A percentile compares a stretch with the other conserved stretches of the same genome.
These are phyloP conservation scores for Pseudonectria buxi DNA, from an alignment of 2,329 filamentous ascomycete species.

Conservation along the genomic window DNA sequence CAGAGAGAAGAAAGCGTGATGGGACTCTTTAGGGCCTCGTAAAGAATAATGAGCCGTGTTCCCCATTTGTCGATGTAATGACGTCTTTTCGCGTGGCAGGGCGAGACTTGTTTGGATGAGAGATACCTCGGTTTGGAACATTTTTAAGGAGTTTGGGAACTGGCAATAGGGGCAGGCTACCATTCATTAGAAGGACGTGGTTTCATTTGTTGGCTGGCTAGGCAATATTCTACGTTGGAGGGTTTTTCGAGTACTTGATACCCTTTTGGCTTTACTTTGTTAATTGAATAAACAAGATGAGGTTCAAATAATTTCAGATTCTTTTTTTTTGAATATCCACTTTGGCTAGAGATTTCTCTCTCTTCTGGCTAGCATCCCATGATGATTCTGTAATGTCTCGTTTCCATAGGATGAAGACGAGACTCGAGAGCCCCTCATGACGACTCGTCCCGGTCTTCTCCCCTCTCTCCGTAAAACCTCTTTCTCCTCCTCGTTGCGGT, in stretches of 20 bases:
- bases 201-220: slow-evolving; percentile 3
- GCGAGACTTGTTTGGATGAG: too few relatives aligned
- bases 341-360: too few relatives aligned
- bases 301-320: slow-evolving; percentile 13
- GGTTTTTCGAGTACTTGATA: slow-evolving; percentile 30
- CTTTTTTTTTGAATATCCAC: too few relatives aligned
- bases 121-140: too few relatives aligned
- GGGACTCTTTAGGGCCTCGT: too few relatives aligned
- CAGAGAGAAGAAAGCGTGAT: too few relatives aligned
- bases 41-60: too few relatives aligned
- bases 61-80: too few relatives aligned
- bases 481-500: slow-evolving; percentile 22
- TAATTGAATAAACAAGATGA: slow-evolving; percentile 3
- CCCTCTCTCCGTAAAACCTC: slow-evolving; percentile 17
- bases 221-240: slow-evolving; percentile 14
- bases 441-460: slow-evolving; percentile 9
- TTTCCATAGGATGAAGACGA: too few relatives aligned
- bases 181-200: slow-evolving; percentile 5
- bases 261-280: slow-evolving; percentile 20
- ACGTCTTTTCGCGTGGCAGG: too few relatives aligned
- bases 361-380: too few relatives aligned
- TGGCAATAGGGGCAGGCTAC: not conserved
- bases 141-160: not conserved
- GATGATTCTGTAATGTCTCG: too few relatives aligned
- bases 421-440: slow-evolving; percentile 7